phyloP scores from a whole-genome alignment of 2,329 filamentous ascomycete genomes.

The Beauveria varroae region DNA sequence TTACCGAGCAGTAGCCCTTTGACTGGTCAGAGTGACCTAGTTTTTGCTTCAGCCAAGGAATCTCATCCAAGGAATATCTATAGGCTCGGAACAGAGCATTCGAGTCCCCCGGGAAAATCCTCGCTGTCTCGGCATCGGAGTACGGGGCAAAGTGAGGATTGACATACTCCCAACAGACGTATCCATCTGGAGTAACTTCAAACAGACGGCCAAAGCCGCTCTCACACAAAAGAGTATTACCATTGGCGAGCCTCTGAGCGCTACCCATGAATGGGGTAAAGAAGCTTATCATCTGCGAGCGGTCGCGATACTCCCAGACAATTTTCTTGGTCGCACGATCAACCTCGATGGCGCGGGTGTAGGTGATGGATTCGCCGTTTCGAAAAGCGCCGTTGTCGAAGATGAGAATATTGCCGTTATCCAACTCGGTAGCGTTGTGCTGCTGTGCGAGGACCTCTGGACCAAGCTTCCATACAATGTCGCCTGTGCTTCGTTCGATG shows the following conservation, averaged over 20 bases:
- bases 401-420: constrained; percentile 24
- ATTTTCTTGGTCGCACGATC: constrained; percentile 18
- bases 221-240: constrained; percentile 22
- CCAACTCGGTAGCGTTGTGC: constrained; percentile 23
- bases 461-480: constrained; percentile 22
- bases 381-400: constrained; percentile 25
- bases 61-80: constrained; percentile 21
- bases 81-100: constrained; percentile 23
- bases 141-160: constrained; percentile 23
- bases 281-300: constrained; percentile 22
- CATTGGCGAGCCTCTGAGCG: constrained; percentile 21
- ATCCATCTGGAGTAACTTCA: constrained; percentile 20
- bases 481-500: constrained; percentile 19
- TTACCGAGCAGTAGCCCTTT: no score
- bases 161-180: constrained; percentile 24
- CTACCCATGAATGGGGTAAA: constrained; percentile 25
- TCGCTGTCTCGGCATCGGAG: constrained; percentile 17
- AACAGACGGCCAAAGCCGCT: constrained; percentile 21
- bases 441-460: constrained; percentile 21
- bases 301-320: constrained; percentile 24
- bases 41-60: constrained; percentile 19
- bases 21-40: not conserved
- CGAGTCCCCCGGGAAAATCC: constrained; percentile 22
- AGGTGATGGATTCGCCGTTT: constrained; percentile 22
- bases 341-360: constrained; percentile 20